Base-by-base conservation (phyloP, 2,329 filamentous ascomycete genomes). In the Colletotrichum sp. region DNA sequence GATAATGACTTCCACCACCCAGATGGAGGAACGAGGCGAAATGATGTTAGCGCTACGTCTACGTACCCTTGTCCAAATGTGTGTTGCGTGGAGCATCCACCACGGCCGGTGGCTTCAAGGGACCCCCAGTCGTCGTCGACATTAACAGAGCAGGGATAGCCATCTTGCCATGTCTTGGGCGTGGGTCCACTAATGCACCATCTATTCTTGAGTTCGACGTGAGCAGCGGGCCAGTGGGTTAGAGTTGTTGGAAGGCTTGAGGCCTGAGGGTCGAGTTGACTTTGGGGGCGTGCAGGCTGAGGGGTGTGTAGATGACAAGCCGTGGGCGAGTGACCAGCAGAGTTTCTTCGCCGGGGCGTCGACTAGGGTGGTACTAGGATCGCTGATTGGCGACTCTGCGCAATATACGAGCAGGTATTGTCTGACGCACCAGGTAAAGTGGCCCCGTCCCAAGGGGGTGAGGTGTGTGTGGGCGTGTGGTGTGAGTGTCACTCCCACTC, bases 371-470 rank as follows among this genome's bases (percentile, higher is more conserved):
- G 59, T 66, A 76, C 64, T 57, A 73, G 79, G 79, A 81, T 80
- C 80, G n/a, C 26, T 75, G 75, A 81, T 84, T 84, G 84, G 86
- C 87, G 85, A 87, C 84, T 86, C 85, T 84, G 85, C 82, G 86
- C 84, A 88, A 88, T 87, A 88, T 88, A 87, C 87, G 86, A 85
- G 86, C 84, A 85, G 86, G 82, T 66, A 66, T 68, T 69, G 85
- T 88, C 87, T 89, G 87, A 89, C 87, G 88, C 87, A 88, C 84
- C 82, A 85, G 84, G 85, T 86, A 84, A 86, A 85, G 83, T 85
- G 84, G 84, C 74, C 52, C 69, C 75, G 79, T 79, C 80, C 78
- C 70, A 74, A 79, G 76, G 79, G 79, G 79, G 78, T 79, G 80
- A 79, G 80, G 7, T 8, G 67, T 74, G 24, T 60, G 52, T 39